phyloP scores from a whole-genome alignment of 305 asterid species.

The Galium porrigens region DNA sequence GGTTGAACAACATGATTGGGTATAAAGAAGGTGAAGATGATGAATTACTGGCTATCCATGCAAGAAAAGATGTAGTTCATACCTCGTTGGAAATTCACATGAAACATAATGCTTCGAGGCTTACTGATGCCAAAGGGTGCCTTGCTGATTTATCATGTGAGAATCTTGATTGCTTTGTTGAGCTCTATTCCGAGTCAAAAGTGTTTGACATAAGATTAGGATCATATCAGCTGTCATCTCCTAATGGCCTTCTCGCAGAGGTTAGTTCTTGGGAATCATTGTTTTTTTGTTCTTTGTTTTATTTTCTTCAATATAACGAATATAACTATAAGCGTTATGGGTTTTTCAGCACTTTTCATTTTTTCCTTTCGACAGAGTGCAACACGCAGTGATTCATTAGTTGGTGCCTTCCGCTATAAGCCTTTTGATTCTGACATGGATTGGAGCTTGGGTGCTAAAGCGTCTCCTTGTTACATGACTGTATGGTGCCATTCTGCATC shows the following conservation, averaged over 20 bases:
- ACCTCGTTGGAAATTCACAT: constrained; percentile 69
- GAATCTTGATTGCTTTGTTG: constrained; percentile 66
- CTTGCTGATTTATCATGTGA: constrained; percentile 94
- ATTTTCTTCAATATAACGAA: not conserved
- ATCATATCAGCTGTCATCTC: constrained; percentile 72
- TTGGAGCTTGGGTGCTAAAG: constrained; percentile 89
- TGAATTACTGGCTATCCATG: constrained; percentile 28
- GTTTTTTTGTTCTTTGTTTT: constrained; percentile 9
- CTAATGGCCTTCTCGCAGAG: constrained; percentile 92
- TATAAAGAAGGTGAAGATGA: constrained; percentile 64
- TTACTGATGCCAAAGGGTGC: constrained; percentile 48
- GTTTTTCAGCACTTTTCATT: constrained; percentile 9
- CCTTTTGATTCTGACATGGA: constrained; percentile 75
- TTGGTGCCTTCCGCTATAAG: constrained; percentile 75
- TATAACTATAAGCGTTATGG: not conserved
- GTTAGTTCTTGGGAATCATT: constrained; percentile 22
- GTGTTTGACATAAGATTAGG: constrained; percentile 68
- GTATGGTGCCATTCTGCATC: constrained; percentile 31
- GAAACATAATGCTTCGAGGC: constrained; percentile 93
- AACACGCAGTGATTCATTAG: constrained; percentile 58
- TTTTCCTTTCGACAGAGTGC: constrained; percentile 58
- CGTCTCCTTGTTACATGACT: constrained; percentile 89
- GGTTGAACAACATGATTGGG: constrained; percentile 77
- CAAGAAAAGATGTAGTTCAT: constrained; percentile 40
- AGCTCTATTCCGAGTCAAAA: constrained; percentile 65